phyloP scores from a whole-genome alignment of 768 basidiomycete species.

The Tricholoma terreum region DNA sequence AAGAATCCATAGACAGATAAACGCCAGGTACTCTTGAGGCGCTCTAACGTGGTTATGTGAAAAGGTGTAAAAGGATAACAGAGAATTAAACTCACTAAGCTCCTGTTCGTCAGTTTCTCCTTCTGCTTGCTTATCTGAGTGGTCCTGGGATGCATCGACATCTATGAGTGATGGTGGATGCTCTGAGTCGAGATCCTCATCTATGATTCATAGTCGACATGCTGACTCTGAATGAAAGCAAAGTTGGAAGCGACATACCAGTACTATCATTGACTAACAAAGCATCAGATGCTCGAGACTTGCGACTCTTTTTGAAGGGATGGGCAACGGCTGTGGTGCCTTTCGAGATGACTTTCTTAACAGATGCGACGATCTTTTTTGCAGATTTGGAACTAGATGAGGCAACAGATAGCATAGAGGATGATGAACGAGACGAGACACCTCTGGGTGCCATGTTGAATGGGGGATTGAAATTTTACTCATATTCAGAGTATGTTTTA shows the following conservation, averaged over 20 bases:
- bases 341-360: no score
- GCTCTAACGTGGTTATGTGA: not conserved
- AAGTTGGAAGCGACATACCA: not conserved
- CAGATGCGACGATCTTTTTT: not conserved
- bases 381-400: not conserved
- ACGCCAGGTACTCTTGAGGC: not conserved
- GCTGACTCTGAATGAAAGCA: not conserved
- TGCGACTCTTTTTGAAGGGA: not conserved
- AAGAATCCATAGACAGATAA: not conserved
- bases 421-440: not conserved
- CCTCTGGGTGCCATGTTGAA: not conserved
- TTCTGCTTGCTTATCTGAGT: not conserved
- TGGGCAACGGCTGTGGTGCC: no score
- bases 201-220: not conserved
- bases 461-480: not conserved
- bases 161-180: not conserved
- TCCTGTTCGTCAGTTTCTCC: not conserved
- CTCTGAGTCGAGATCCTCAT: no score
- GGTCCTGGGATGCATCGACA: not conserved
- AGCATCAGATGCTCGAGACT: not conserved
- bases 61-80: not conserved
- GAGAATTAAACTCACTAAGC: not conserved
- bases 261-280: not conserved
- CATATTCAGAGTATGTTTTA: not conserved
- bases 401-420: not conserved